These are phyloP conservation scores for Leishmania turanica DNA, from an alignment of 208 protist genomes.

Conservation along the genomic window DNA sequence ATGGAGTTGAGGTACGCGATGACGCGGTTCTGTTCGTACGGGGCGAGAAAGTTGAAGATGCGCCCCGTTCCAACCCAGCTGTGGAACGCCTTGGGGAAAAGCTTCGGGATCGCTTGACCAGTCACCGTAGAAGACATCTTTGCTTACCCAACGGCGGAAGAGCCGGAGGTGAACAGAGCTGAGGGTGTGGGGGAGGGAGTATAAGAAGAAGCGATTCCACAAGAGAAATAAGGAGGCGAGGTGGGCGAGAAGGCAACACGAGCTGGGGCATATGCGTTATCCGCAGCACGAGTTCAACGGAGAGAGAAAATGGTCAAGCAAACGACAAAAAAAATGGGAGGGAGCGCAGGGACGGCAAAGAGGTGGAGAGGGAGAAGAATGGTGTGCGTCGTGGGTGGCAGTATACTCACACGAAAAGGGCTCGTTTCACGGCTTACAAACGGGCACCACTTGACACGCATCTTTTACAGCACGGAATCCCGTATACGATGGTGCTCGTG, in stretches of 20 bases:
- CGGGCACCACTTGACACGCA: background rate
- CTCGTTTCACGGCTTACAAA: background rate
- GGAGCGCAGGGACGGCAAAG: background rate
- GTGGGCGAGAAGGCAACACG: background rate
- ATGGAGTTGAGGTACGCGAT: conserved; percentile 87
- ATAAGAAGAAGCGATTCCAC: background rate
- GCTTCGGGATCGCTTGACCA: conserved; percentile 75
- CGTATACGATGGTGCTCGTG: background rate
- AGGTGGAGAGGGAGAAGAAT: background rate
- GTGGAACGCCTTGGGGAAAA: conserved; percentile 75
- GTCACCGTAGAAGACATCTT: conserved; percentile 47
- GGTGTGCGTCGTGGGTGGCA: background rate
- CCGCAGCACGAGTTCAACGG: too few species aligned
- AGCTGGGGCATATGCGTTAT: background rate
- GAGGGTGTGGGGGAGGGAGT: background rate
- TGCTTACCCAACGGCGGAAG: background rate
- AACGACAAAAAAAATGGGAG: background rate
- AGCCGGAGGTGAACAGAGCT: background rate
- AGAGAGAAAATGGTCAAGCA: background rate
- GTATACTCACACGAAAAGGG: background rate
- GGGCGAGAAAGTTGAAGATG: conserved; percentile 76
- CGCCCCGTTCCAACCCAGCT: conserved; percentile 74
- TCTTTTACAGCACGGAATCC: background rate
- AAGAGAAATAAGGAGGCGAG: background rate
- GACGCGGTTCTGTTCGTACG: conserved; percentile 69